Conservation (phyloP, 805 yeast species). For the Tanozyma kutaoensis region DNA sequence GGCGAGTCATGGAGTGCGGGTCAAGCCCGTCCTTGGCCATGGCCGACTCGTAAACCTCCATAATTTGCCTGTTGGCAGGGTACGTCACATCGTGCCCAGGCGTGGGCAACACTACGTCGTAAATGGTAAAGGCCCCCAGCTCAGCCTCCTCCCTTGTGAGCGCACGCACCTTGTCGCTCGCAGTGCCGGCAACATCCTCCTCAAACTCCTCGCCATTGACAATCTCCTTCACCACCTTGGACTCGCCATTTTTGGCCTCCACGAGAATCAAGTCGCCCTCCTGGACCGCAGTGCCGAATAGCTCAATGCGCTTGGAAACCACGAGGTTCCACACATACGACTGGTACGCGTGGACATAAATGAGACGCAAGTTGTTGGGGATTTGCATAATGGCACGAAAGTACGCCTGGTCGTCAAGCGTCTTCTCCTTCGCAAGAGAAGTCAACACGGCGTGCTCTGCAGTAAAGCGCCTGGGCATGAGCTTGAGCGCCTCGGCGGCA, state of each 20-base stretch:
- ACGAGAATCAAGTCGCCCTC: conserved; percentile 69
- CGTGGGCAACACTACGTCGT: conserved; percentile 86
- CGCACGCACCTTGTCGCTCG: conserved; percentile 53
- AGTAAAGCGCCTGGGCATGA: conserved; percentile 78
- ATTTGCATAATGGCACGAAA: conserved; percentile 76
- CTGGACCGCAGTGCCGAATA: conserved; percentile 57
- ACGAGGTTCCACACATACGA: conserved; percentile 89
- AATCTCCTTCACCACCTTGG: conserved; percentile 4
- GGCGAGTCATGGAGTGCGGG: conserved; percentile 75
- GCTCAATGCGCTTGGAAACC: conserved; percentile 60
- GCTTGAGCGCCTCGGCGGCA: conserved; percentile 47
- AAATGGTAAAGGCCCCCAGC: conserved; percentile 45
- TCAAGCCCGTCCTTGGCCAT: conserved; percentile 78
- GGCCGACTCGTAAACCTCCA: conserved; percentile 47
- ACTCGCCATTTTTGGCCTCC: conserved; percentile 9
- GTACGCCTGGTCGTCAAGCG: conserved; percentile 38
- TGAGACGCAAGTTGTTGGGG: conserved; percentile 82
- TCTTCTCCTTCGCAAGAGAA: conserved; percentile 39
- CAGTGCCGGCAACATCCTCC: conserved; percentile 55
- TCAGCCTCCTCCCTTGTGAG: conserved; percentile 65
- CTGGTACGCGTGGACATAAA: conserved; percentile 97
- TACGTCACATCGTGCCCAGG: conserved; percentile 92
- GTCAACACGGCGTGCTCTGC: conserved; percentile 72
- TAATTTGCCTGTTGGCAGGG: conserved; percentile 54
- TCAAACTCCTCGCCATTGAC: conserved; percentile 39